phyloP scores from a whole-genome alignment of 495 filamentous ascomycete species.

The Jackrogersella multiformis region DNA sequence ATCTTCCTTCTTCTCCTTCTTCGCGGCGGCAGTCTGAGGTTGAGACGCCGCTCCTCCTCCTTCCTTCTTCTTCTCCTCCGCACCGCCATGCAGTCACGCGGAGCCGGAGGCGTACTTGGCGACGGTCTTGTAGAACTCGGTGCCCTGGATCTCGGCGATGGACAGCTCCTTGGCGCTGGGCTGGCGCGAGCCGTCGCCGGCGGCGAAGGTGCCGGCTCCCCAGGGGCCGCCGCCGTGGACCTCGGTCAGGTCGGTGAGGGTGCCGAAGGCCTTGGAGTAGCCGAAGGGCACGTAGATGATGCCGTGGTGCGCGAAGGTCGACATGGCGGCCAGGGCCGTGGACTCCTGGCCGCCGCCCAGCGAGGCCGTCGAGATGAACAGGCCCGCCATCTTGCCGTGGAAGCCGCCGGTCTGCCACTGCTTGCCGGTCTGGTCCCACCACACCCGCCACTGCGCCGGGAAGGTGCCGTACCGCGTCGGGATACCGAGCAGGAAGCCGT shows the following conservation, averaged over 20 bases:
- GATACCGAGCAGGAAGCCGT: conserved; percentile 93
- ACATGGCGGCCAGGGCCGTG: conserved; percentile 82
- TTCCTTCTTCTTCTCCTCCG: too few species aligned
- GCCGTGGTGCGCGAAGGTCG: conserved; percentile 91
- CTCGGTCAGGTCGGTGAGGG: conserved; percentile 74
- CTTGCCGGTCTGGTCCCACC: conserved; percentile 84
- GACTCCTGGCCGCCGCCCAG: conserved; percentile 93
- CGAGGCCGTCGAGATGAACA: conserved; percentile 87
- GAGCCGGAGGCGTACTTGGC: conserved; percentile 64
- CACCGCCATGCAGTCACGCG: conserved; percentile 84
- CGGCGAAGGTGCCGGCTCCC: conserved; percentile 94
- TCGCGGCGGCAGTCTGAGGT: neutral
- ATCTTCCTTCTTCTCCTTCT: conserved; percentile 13
- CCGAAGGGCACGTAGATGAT: conserved; percentile 95
- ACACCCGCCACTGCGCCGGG: conserved; percentile 92
- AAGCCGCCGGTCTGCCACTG: conserved; percentile 77
- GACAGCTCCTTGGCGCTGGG: conserved; percentile 77
- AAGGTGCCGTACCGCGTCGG: conserved; percentile 99
- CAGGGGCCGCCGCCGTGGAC: conserved; percentile 87
- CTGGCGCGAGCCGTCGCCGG: conserved; percentile 80
- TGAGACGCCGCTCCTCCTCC: conserved; percentile 7
- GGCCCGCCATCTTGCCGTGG: conserved; percentile 90
- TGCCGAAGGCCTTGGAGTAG: conserved; percentile 80
- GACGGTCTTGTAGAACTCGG: conserved; percentile 84
- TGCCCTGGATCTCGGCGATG: conserved; percentile 83